Evolutionary conservation across 257 asterid genomes (phyloP).

Genomic region (Eucommia ulmoides): DNA sequence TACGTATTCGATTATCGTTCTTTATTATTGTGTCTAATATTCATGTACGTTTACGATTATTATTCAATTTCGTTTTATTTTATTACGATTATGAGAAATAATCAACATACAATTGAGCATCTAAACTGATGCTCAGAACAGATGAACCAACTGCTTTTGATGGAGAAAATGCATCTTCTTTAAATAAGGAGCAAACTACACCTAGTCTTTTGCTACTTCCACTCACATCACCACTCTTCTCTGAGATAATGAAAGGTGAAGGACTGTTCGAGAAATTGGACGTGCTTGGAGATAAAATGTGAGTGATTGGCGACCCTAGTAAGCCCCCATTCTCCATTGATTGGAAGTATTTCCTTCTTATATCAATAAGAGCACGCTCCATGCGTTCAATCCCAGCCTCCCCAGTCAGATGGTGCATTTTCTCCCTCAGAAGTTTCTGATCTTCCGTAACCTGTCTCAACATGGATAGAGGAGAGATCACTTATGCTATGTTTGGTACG

Average conservation of each 20-base stretch:
- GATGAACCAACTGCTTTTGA: slow-evolving; percentile 20
- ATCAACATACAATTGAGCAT: too few relatives aligned
- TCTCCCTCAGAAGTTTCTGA: slow-evolving; percentile 70
- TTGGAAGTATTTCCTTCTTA: slow-evolving; percentile 42
- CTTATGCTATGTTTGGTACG: too few relatives aligned
- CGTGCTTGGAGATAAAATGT: slow-evolving; percentile 27
- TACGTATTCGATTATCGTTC: too few relatives aligned
- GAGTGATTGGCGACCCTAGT: slow-evolving; percentile 25
- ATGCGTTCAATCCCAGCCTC: slow-evolving; percentile 75
- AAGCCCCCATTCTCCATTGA: slow-evolving; percentile 40
- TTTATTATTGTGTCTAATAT: too few relatives aligned
- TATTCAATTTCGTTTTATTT: too few relatives aligned
- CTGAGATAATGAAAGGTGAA: slow-evolving; percentile 21
- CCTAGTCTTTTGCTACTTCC: slow-evolving; percentile 26
- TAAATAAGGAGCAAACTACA: slow-evolving; percentile 57
- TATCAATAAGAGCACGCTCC: slow-evolving; percentile 57
- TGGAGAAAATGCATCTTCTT: slow-evolving; percentile 18
- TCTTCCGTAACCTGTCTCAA: slow-evolving; percentile 60
- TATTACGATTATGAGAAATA: too few relatives aligned
- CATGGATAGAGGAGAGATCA: too few relatives aligned
- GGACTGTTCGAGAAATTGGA: slow-evolving; percentile 18
- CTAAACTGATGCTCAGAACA: slow-evolving; percentile 13
- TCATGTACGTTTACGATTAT: too few relatives aligned
- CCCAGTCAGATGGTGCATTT: slow-evolving; percentile 71
- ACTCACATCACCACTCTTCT: slow-evolving; percentile 18